A percentile compares a stretch with the other conserved stretches of the same genome.
phyloP scores from a whole-genome alignment of 1,284 basidiomycete genomes.

The Serendipita sp. region DNA sequence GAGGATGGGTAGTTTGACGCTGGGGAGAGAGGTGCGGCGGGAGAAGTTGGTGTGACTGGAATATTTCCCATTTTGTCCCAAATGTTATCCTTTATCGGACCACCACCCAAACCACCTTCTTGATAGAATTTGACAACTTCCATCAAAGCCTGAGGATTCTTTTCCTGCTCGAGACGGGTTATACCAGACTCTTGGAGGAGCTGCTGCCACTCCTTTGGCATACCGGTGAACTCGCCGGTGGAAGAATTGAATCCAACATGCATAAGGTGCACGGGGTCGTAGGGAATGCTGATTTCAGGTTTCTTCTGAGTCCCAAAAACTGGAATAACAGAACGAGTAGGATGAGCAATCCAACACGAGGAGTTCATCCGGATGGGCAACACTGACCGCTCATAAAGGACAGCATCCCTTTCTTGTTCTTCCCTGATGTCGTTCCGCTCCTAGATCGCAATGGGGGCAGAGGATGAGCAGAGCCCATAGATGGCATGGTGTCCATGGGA shows the following conservation, averaged over 20 bases:
- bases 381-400: conserved; percentile 40
- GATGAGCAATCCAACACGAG: background rate
- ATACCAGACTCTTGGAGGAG: conserved; percentile 93
- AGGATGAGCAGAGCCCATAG: conserved; percentile 16
- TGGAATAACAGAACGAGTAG: background rate
- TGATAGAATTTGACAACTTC: conserved; percentile 99
- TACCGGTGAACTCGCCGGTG: conserved; percentile 93
- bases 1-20: background rate
- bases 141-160: conserved; percentile 96
- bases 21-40: conserved; percentile 5
- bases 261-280: conserved; percentile 98
- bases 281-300: conserved; percentile 91
- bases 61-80: conserved; percentile 64
- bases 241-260: conserved; percentile 99
- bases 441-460: conserved; percentile 35
- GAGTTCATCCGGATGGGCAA: conserved; percentile 18
- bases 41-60: conserved; percentile 8
- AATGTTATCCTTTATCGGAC: conserved; percentile 37
- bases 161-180: conserved; percentile 87
- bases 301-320: conserved; percentile 67
- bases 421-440: conserved; percentile 45
- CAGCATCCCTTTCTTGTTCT: conserved; percentile 61
- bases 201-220: conserved; percentile 99
- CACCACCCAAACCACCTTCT: conserved; percentile 29
- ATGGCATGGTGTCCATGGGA: background rate